A percentile compares a stretch with the other conserved stretches of the same genome.
These are phyloP conservation scores for Canavalia ensiformis DNA, from an alignment of 306 rosid species.

Conservation along the genomic window DNA sequence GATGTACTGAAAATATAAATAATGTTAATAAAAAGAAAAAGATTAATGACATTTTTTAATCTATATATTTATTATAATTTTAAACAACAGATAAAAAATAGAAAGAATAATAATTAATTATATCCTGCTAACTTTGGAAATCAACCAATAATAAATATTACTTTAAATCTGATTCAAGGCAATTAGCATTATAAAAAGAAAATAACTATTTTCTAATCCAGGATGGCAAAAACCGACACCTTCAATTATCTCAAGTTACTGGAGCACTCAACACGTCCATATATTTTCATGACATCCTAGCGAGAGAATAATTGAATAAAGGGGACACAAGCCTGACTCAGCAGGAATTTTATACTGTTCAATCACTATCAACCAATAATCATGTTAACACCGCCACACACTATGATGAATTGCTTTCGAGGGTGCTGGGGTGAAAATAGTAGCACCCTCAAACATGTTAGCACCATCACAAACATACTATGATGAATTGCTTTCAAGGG, in stretches of 20 bases:
- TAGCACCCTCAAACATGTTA: not conserved
- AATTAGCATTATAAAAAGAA: not conserved
- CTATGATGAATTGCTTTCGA: conserved; percentile 29
- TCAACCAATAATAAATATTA: too few species aligned
- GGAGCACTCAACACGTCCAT: not conserved
- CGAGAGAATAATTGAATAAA: conserved; percentile 23
- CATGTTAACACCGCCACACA: conserved; percentile 12
- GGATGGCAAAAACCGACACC: not conserved
- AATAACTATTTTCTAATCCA: not conserved
- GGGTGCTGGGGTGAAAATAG: not conserved
- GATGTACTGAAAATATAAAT: too few species aligned
- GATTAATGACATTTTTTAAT: too few species aligned
- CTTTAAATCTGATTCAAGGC: not conserved
- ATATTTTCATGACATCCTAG: not conserved
- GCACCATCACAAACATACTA: not conserved
- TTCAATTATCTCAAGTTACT: not conserved
- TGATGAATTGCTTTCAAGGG: conserved; percentile 22
- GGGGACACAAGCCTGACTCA: conserved; percentile 5
- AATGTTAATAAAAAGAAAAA: too few species aligned
- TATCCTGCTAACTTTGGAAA: too few species aligned
- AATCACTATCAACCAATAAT: conserved; percentile 9
- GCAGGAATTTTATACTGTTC: not conserved
- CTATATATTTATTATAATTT: too few species aligned
- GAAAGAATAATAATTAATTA: too few species aligned
- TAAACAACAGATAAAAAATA: too few species aligned